Evolutionary conservation across 257 asterid species (phyloP), one percentile per base, ranked within the genome.

Genomic region (Verbena officinalis): DNA sequence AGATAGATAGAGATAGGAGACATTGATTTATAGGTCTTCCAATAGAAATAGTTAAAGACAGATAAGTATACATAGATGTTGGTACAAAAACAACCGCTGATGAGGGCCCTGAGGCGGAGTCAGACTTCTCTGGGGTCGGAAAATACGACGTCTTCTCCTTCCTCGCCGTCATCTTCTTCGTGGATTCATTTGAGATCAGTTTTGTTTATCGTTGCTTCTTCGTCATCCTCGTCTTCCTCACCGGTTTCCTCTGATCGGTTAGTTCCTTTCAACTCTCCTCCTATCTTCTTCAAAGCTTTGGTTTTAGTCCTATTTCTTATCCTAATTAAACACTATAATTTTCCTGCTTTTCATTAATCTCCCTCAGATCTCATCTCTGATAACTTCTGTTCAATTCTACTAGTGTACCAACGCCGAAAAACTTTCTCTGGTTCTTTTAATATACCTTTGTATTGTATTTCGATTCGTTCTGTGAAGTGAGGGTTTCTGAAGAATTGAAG

Each of bases 151-250:
- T 22, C 75, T 64, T 73, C 81, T 22, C 55, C 68, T 52, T 52
- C 84, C 39, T 59, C 82, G 44, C 55, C 80, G 7, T 62, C 83
- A 44, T 73, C 91, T 22, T 84, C 86, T 22, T 72, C 95, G 53
- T 89, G 95, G 92, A 65, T 82, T 55, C 90, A 77, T 69, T 77
- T 86, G 76, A 84, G 90, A 86, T 89, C 95, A 79, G 88, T 84
- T 70, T 70, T 89, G 70, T 80, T 83, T 50, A 73, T 86, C 59
- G 85, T 83, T 78, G 85, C 95, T 46, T 81, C 91, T 71, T 79
- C 90, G 55, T 65, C 90, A 50, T 77, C 89, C 40, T 83, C 85
- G 69, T 63, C 82, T 23, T 78, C 93, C 72, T 76, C 91, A 46
- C 78, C 85, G 62, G 70, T 80, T 73, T 70, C 92, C 52, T 74